These are phyloP conservation scores for Pseudogymnoascus sp. DNA, from an alignment of 2,329 filamentous ascomycete species.

Conservation along the genomic window DNA sequence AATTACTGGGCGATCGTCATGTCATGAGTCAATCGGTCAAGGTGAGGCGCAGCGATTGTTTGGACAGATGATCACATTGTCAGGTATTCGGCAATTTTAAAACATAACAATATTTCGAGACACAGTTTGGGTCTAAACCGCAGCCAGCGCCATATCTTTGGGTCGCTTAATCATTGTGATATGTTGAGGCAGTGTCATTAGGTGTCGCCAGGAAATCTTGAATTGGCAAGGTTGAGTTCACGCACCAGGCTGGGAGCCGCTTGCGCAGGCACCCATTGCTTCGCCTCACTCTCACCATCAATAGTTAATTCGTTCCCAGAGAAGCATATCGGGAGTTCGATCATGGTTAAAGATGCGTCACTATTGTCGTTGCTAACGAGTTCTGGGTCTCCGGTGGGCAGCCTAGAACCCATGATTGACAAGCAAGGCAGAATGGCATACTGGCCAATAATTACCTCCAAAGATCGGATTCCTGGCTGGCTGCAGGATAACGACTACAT, in stretches of 20 bases:
- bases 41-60: neutral
- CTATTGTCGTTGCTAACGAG: neutral
- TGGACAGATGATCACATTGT: neutral
- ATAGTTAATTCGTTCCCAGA: neutral
- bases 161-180: neutral
- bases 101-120: neutral
- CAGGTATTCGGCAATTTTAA: neutral
- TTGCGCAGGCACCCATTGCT: neutral
- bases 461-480: slow-evolving; percentile 23
- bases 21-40: neutral
- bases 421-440: neutral
- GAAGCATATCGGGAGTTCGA: neutral
- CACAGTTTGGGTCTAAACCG: neutral
- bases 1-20: neutral
- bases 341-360: neutral
- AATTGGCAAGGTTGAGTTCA: neutral
- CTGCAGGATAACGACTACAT: slow-evolving; percentile 20
- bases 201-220: neutral
- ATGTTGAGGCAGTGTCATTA: neutral
- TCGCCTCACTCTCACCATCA: neutral
- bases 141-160: neutral
- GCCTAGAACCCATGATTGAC: neutral
- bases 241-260: neutral
- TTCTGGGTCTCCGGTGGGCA: neutral
- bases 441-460: slow-evolving; percentile 22